Percentiles rank a stretch among this genome's conserved stretches.
Evolutionary conservation across 805 yeast species (phyloP).

Genomic region (Middelhovenomyces tepae): DNA sequence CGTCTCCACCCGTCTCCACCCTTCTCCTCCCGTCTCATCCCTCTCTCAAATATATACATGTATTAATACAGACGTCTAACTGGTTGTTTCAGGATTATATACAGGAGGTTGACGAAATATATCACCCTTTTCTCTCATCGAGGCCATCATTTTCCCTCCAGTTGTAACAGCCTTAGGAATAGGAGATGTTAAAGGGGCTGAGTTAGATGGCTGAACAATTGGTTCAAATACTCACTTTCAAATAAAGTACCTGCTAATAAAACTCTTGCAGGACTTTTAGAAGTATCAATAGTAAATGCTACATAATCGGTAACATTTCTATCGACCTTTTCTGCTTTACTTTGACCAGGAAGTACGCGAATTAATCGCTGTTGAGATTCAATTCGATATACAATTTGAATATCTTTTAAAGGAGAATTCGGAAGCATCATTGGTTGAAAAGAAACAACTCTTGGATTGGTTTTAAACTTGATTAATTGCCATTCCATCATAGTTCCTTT

Average conservation of each 20-base stretch:
- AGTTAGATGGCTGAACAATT: background rate
- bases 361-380: slow-evolving; percentile 54
- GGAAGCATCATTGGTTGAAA: slow-evolving; percentile 61
- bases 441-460: slow-evolving; percentile 62
- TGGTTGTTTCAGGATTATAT: slow-evolving; percentile 9
- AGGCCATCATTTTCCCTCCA: slow-evolving; percentile 21
- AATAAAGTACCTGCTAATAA: slow-evolving; percentile 59
- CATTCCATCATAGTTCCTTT: slow-evolving; percentile 53
- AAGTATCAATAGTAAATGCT: slow-evolving; percentile 53
- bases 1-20: too few relatives aligned
- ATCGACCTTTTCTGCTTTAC: slow-evolving; percentile 38
- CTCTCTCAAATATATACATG: too few relatives aligned
- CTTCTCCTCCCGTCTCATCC: too few relatives aligned
- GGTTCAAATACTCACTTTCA: slow-evolving; percentile 35
- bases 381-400: slow-evolving; percentile 55
- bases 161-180: slow-evolving; percentile 26
- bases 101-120: slow-evolving; percentile 28
- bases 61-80: too few relatives aligned
- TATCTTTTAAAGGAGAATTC: slow-evolving; percentile 43
- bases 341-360: slow-evolving; percentile 37
- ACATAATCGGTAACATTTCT: slow-evolving; percentile 53
- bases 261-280: slow-evolving; percentile 42
- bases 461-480: slow-evolving; percentile 64
- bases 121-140: slow-evolving; percentile 31
- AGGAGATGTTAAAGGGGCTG: slow-evolving; percentile 24